These are phyloP conservation scores for Monosporascus sp. DNA, from an alignment of 2,329 filamentous ascomycete genomes.

Conservation along the genomic window DNA sequence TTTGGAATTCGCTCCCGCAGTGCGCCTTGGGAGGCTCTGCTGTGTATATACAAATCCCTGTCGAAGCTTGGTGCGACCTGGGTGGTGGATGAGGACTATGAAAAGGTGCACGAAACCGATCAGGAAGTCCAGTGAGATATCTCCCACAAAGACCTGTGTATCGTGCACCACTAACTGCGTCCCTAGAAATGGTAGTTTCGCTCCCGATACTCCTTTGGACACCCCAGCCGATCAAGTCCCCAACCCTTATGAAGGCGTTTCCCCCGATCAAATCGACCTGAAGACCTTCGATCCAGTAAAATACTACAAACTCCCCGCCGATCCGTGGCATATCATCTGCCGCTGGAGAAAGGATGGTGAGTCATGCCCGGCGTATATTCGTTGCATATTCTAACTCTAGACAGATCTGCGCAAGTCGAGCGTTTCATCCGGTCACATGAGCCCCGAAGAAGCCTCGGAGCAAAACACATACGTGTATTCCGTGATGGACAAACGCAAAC, in stretches of 20 bases:
- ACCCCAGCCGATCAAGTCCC: conserved; percentile 5
- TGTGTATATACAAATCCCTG: conserved; percentile 92
- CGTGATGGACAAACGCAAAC: conserved; percentile 37
- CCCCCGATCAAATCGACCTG: conserved; percentile 25
- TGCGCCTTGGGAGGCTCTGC: conserved; percentile 85
- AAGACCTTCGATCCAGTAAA: conserved; percentile 45
- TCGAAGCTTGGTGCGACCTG: conserved; percentile 84
- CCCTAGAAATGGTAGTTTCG: neutral
- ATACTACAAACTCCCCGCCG: conserved; percentile 81
- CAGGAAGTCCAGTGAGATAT: conserved; percentile 33
- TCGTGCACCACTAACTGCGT: neutral
- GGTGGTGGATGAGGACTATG: conserved; percentile 62
- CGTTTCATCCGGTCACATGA: conserved; percentile 22
- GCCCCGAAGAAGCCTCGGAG: conserved; percentile 31
- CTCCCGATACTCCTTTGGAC: conserved; percentile 12
- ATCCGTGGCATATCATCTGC: conserved; percentile 91
- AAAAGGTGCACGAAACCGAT: conserved; percentile 41
- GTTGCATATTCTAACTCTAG: conserved; percentile 32
- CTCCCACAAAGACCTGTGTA: conserved; percentile 12
- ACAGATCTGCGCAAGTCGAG: conserved; percentile 34
- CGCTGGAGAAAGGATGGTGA: conserved; percentile 81
- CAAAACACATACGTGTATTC: conserved; percentile 38
- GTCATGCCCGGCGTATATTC: conserved; percentile 41
- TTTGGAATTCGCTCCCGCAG: conserved; percentile 96
- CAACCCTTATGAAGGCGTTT: conserved; percentile 24